Conservation (phyloP, 768 basidiomycete genomes). For the Galerina marginata region DNA sequence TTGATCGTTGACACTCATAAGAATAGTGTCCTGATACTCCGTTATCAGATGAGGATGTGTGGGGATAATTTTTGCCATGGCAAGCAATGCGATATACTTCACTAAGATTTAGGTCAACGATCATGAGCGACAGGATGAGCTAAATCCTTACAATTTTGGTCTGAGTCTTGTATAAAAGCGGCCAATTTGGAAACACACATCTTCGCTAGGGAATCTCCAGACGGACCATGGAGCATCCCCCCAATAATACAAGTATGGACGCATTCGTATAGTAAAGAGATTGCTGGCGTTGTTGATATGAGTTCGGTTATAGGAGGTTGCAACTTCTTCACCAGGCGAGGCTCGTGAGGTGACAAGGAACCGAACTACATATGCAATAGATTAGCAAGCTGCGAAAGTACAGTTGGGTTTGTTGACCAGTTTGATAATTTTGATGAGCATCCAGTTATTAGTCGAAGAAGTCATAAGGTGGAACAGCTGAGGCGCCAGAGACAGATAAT, state of each 20-base stretch:
- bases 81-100: conserved; percentile 95
- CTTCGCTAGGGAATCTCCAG: conserved; percentile 79
- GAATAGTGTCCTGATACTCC: conserved; percentile 90
- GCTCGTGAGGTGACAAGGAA: conserved; percentile 88
- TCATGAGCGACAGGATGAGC: neutral
- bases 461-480: conserved; percentile 92
- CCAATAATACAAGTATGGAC: conserved; percentile 98
- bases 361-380: conserved; percentile 71
- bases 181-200: conserved; percentile 94
- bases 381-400: conserved; percentile 1
- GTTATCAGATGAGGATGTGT: conserved; percentile 88
- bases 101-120: conserved; percentile 52
- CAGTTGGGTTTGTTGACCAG: conserved; percentile 54
- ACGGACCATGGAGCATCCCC: conserved; percentile 85
- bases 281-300: conserved; percentile 94
- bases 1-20: conserved; percentile 87
- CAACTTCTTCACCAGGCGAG: conserved; percentile 92
- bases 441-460: conserved; percentile 97
- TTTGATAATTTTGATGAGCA: conserved; percentile 99
- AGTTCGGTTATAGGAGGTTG: conserved; percentile 93
- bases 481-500: conserved; percentile 88
- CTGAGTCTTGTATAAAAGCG: conserved; percentile 87
- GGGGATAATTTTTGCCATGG: conserved; percentile 95
- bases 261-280: conserved; percentile 96
- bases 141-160: conserved; percentile 85